Base-by-base conservation (phyloP, 495 filamentous ascomycete genomes). In the Talaromyces adpressus region DNA sequence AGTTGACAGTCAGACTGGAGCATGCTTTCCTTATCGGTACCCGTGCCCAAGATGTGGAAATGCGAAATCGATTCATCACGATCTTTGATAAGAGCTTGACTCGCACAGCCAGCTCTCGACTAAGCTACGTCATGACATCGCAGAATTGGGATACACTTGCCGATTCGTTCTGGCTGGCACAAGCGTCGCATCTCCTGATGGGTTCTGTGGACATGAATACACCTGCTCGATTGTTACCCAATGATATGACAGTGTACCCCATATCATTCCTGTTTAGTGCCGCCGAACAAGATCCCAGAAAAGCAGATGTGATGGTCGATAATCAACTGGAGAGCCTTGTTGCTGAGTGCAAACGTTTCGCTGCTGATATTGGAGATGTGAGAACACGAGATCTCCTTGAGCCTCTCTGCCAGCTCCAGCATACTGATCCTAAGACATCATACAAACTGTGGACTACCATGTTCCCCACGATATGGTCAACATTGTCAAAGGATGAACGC, bases 1-100 rank as follows among this genome's bases (percentile, higher is more conserved):
- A 99, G 73, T 81, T 99, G 54, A 97, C 95, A 0, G 95, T 99
- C 6, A 84, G 95, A 22, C 85, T 99, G 79, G 95, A 99, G 76
- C 93, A 96, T 72, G 94, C 95, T 14, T 99, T 99, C 82, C 80
- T 99, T 66, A 92, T 99, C 59, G 95, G 95, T 39, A 93, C 92
- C 2, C 79, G 95, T 72, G 94, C 93, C 6, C 89, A 93, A 67
- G 94, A 99, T 72, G 89, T 97, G 18, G 91, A 96, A 58, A 96
- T 97, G 92, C 89, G 95, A 29, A 96, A 96, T 68, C 88, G 93
- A 30, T 98, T 98, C 76, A 89, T 97, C 84, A 82, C 79, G 23
- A 96, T 99, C 65, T 97, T 98, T 63, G 93, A 98, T 75, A 87
- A 87, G 67, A 95, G 90, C 71, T 78, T 97, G 64, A 92, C 91